Percentiles rank a stretch among this genome's conserved stretches.
phyloP scores from a whole-genome alignment of 1,284 basidiomycete species.

The Moniliella sp. region DNA sequence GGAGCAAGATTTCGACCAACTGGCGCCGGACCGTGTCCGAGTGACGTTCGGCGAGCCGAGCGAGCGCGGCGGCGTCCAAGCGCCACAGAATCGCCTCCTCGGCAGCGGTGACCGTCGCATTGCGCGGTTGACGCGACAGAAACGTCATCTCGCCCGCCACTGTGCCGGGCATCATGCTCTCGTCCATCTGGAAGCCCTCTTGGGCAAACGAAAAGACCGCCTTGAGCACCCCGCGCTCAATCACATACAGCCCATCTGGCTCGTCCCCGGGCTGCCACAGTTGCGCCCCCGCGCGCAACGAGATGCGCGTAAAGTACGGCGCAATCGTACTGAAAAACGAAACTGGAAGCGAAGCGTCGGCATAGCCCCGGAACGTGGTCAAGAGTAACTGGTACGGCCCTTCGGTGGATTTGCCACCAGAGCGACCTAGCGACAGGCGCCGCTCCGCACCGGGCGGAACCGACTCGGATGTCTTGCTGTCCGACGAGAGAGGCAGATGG shows the following conservation, averaged over 20 bases:
- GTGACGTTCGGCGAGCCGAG: slow-evolving; percentile 9
- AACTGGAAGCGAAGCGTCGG: too few species aligned
- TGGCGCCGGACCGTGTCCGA: too few species aligned
- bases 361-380: too few species aligned
- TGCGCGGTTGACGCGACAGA: slow-evolving; percentile 15
- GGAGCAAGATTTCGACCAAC: slow-evolving; percentile 12
- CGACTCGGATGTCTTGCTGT: too few species aligned
- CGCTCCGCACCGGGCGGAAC: too few species aligned
- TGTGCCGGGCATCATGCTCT: slow-evolving; percentile 31
- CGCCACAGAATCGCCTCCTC: slow-evolving; percentile 22
- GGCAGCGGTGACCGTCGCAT: slow-evolving; percentile 24
- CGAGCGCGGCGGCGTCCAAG: slow-evolving; percentile 9
- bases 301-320: slow-evolving; percentile 1
- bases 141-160: slow-evolving; percentile 32
- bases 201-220: slow-evolving; percentile 26
- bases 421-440: too few species aligned
- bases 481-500: too few species aligned
- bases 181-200: slow-evolving; percentile 29
- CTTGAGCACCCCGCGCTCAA: slow-evolving; percentile 27
- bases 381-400: too few species aligned
- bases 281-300: slow-evolving; percentile 35
- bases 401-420: too few species aligned
- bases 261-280: slow-evolving; percentile 55
- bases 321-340: slow-evolving; percentile 1
- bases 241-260: slow-evolving; percentile 45